Conservation (phyloP, 2,329 filamentous ascomycete genomes). For the Neonectria punicea region DNA sequence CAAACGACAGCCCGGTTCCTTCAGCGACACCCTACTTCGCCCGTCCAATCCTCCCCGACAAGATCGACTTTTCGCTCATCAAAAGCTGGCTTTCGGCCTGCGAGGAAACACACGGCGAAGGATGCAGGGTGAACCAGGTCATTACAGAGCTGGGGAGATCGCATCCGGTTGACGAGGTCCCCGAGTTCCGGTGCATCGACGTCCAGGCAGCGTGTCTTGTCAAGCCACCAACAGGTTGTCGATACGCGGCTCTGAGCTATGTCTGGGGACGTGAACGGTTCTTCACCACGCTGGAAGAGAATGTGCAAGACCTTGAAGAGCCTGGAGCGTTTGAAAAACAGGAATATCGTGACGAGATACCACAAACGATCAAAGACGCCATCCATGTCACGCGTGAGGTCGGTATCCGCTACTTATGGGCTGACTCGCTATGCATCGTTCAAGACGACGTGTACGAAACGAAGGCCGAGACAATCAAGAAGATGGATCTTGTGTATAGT, state of each 20-base stretch:
- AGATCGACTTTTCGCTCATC: neutral
- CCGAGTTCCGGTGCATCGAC: neutral
- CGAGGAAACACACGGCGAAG: neutral
- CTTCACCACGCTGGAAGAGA: neutral
- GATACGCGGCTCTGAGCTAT: neutral
- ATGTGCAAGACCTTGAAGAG: neutral
- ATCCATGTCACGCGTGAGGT: conserved; percentile 3
- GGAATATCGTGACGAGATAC: neutral
- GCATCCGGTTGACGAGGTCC: neutral
- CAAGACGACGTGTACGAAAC: conserved; percentile 5
- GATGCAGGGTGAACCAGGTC: neutral
- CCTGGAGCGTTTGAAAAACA: neutral
- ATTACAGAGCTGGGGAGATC: neutral
- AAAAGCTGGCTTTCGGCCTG: neutral
- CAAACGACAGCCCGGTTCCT: neutral
- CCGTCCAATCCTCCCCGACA: neutral
- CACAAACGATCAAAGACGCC: conserved; percentile 9
- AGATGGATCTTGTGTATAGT: neutral
- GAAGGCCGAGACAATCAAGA: neutral
- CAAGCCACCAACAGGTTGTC: neutral
- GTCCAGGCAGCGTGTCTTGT: neutral
- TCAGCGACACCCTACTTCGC: neutral
- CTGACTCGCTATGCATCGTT: conserved; percentile 24
- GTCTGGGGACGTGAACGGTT: neutral
- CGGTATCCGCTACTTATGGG: conserved; percentile 20